Conservation (phyloP, 2,329 filamentous ascomycete genomes). For the Penicillium sp. region DNA sequence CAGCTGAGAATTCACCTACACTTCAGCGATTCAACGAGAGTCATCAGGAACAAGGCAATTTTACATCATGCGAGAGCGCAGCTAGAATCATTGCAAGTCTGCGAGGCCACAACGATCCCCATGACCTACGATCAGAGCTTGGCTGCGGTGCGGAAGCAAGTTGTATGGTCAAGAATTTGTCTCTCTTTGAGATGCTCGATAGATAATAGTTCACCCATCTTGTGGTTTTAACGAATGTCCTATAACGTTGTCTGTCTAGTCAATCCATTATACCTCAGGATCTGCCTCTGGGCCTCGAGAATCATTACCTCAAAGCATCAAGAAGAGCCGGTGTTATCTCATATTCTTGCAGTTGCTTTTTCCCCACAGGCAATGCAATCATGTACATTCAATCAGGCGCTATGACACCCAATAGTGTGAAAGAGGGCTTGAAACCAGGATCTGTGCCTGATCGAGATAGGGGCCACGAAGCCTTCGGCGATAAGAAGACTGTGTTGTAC, state of each 20-base stretch:
- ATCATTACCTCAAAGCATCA: neutral
- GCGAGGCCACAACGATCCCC: neutral
- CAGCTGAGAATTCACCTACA: neutral
- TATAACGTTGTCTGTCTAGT: neutral
- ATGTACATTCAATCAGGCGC: neutral
- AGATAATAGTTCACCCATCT: neutral
- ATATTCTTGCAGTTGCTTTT: neutral
- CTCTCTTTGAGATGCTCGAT: neutral
- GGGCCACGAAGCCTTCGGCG: neutral
- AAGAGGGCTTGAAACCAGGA: neutral
- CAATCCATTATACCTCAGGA: neutral
- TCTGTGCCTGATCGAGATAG: too few species aligned
- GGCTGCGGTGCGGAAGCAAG: neutral
- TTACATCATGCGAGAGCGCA: neutral
- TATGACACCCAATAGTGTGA: neutral
- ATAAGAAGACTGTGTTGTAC: neutral
- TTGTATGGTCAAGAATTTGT: neutral
- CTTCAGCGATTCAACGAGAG: neutral
- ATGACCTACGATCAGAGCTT: slow-evolving; percentile 2
- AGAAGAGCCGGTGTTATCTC: neutral
- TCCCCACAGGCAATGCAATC: neutral
- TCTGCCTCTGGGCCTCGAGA: neutral
- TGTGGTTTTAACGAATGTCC: neutral
- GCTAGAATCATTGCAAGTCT: neutral
- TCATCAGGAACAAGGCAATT: neutral